These are phyloP conservation scores for Coelastrella sp. DNA, from an alignment of 139 green algal genomes.

Conservation along the genomic window DNA sequence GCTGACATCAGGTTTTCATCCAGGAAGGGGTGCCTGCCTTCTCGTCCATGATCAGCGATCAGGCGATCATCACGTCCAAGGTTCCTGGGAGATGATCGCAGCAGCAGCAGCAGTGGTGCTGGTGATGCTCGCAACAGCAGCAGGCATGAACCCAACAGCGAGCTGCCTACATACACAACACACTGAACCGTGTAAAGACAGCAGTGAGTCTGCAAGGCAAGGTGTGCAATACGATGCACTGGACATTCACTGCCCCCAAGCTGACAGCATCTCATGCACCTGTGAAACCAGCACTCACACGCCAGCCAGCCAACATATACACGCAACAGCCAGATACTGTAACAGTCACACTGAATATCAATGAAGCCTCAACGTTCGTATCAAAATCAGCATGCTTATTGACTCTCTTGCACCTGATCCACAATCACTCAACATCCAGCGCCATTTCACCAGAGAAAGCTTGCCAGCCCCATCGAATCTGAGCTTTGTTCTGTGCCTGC, in stretches of 20 bases:
- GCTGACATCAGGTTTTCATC: slow-evolving; percentile 87
- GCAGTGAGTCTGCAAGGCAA: too few relatives aligned
- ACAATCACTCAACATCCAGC: slow-evolving; percentile 89
- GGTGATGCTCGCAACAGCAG: background rate
- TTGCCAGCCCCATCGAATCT: slow-evolving; percentile 50
- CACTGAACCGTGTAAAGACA: too few relatives aligned
- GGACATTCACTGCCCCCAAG: too few relatives aligned
- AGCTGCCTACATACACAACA: too few relatives aligned
- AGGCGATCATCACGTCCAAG: slow-evolving; percentile 94
- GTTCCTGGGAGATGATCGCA: slow-evolving; percentile 70
- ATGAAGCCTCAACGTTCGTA: too few relatives aligned
- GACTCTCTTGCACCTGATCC: slow-evolving; percentile 59
- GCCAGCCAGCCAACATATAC: too few relatives aligned
- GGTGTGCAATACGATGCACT: too few relatives aligned
- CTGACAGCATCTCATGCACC: too few relatives aligned
- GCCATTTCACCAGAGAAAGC: slow-evolving; percentile 77
- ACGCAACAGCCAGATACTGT: too few relatives aligned
- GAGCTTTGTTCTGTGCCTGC: slow-evolving; percentile 61
- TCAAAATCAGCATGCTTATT: background rate
- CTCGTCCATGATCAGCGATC: slow-evolving; percentile 84
- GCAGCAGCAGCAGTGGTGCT: background rate
- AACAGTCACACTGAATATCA: too few relatives aligned
- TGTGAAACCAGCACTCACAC: too few relatives aligned
- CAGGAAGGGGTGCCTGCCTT: slow-evolving; percentile 93
- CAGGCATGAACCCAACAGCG: background rate